Percentiles rank a stretch among this genome's conserved stretches.
Conservation (phyloP, 2,329 filamentous ascomycete genomes). For the Exophiala aquamarina region DNA sequence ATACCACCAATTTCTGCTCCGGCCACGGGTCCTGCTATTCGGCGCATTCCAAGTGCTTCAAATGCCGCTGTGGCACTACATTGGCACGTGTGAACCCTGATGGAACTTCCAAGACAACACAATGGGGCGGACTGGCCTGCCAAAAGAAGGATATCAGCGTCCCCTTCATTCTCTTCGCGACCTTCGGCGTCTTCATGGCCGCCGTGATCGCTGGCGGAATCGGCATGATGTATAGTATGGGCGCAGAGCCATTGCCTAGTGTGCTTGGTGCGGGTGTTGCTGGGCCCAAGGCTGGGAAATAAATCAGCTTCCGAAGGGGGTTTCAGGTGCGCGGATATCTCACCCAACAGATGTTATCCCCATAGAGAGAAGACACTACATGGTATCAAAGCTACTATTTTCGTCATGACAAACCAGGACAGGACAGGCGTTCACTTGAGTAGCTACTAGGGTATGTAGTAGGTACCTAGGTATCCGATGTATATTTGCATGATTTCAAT, state of each 20-base stretch:
- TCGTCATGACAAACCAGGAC: no score
- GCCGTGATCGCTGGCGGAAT: slow-evolving; percentile 69
- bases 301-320: not conserved
- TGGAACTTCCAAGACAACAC: slow-evolving; percentile 60
- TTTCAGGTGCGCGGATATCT: not conserved
- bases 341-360: no score
- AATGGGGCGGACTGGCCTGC: slow-evolving; percentile 84
- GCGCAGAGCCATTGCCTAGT: slow-evolving; percentile 82
- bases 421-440: no score
- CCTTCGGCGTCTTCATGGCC: slow-evolving; percentile 70
- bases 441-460: no score
- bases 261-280: slow-evolving; percentile 96
- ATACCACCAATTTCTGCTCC: slow-evolving; percentile 74
- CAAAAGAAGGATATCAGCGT: slow-evolving; percentile 88
- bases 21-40: slow-evolving; percentile 75
- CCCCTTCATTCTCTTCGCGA: slow-evolving; percentile 82
- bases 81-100: slow-evolving; percentile 47
- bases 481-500: no score
- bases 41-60: slow-evolving; percentile 70
- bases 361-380: no score
- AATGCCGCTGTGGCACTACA: slow-evolving; percentile 71
- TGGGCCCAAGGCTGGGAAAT: slow-evolving; percentile 56
- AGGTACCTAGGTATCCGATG: no score
- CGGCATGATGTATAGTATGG: slow-evolving; percentile 77
- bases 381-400: no score